Conservation (phyloP, 148 eudicot species). For the Rhododendron mucronatum region DNA sequence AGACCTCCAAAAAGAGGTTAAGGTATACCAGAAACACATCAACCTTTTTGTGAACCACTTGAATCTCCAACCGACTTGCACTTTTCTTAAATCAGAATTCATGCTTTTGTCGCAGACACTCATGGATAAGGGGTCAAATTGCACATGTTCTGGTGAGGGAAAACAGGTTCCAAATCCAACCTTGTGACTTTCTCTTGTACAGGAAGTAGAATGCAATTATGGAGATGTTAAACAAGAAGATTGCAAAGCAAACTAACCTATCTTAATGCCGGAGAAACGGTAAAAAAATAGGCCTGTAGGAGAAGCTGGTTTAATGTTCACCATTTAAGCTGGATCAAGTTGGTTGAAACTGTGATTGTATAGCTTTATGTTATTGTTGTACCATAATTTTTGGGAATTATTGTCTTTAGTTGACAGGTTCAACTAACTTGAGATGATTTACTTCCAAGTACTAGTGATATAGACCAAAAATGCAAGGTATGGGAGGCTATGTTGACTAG, state of each 20-base stretch:
- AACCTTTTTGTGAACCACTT: neutral
- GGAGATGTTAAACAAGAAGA: neutral
- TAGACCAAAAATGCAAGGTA: neutral
- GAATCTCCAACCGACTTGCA: neutral
- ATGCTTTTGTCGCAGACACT: conserved; percentile 29
- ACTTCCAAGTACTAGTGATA: neutral
- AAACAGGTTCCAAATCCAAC: conserved; percentile 1
- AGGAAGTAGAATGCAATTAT: neutral
- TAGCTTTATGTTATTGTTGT: too few species aligned
- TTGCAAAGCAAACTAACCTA: neutral
- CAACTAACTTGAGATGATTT: neutral
- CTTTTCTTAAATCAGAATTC: conserved; percentile 6
- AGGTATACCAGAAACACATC: conserved; percentile 9
- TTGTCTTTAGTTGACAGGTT: neutral
- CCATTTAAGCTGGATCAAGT: too few species aligned
- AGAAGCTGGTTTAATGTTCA: too few species aligned
- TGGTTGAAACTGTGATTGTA: too few species aligned
- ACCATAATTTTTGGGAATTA: neutral
- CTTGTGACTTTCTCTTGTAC: conserved; percentile 14
- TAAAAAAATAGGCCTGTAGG: neutral
- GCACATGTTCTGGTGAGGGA: conserved; percentile 30
- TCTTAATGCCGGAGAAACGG: neutral
- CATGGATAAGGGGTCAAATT: conserved; percentile 25
- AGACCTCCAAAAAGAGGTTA: conserved; percentile 28
- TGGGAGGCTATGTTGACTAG: neutral